Base-by-base conservation (phyloP, 208 protist species). In the Histomonas meleagridis region DNA sequence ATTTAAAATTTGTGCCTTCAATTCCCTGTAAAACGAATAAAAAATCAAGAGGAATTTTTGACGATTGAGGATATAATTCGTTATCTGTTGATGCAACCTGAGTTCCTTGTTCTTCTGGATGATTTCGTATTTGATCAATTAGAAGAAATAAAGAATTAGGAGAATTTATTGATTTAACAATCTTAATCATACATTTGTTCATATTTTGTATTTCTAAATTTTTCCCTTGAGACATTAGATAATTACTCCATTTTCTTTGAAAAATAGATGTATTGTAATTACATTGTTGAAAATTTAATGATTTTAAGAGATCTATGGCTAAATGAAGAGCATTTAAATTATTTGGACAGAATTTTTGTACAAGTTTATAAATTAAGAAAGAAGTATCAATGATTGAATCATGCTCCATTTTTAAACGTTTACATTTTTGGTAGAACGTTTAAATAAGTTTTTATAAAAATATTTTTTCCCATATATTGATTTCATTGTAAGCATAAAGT, bases 361-460 rank as follows among this genome's bases (percentile, higher is more conserved):
- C 76, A 7, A 86, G 76, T 51, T 55, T 32, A 57, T 26, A 57
- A 38, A 86, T 86, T 46, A 86, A 49, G 55, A 55, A 86, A 32
- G 76, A 86, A 51, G 76, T 40, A 86, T 86, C 76, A 43, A 72
- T 18, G 32, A 18, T 72, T 72, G n/a, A n/a, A n/a, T n/a, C n/a
- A n/a, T n/a, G n/a, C n/a, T n/a, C n/a, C n/a, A n/a, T n/a, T n/a
- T n/a, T n/a, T n/a, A n/a, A n/a, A n/a, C n/a, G n/a, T n/a, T n/a
- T n/a, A n/a, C n/a, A n/a, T n/a, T n/a, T n/a, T n/a, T n/a, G n/a
- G n/a, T n/a, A n/a, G n/a, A n/a, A n/a, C n/a, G n/a, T n/a, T n/a
- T n/a, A n/a, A n/a, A n/a, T n/a, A n/a, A n/a, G n/a, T n/a, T n/a
- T n/a, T n/a, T n/a, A n/a, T n/a, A n/a, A n/a, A n/a, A n/a, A n/a